Conservation (phyloP, 1,284 basidiomycete species). For the Sanghuangporus baumii region DNA sequence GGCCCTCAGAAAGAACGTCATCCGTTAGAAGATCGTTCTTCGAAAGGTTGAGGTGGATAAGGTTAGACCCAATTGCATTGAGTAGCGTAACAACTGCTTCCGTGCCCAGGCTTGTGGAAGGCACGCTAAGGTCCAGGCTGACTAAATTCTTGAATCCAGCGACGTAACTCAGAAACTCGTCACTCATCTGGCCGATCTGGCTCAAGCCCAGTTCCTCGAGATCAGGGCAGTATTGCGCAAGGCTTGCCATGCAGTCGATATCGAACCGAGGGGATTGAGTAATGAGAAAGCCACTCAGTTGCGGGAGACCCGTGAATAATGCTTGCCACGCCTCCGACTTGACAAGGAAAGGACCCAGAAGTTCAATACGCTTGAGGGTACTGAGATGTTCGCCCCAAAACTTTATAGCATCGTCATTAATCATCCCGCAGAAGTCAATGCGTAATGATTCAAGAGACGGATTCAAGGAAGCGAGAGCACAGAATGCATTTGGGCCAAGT, state of each 20-base stretch:
- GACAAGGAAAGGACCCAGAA: constrained; percentile 89
- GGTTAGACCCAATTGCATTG: constrained; percentile 38
- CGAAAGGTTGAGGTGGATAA: constrained; percentile 60
- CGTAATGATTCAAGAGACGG: constrained; percentile 73
- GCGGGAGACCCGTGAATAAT: constrained; percentile 64
- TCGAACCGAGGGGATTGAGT: constrained; percentile 89
- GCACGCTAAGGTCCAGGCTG: constrained; percentile 58
- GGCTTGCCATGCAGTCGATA: constrained; percentile 56
- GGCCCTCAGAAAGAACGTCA: constrained; percentile 51
- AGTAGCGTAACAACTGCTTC: constrained; percentile 56
- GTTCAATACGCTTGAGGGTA: constrained; percentile 65
- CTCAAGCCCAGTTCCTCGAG: constrained; percentile 72
- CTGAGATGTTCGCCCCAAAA: constrained; percentile 64
- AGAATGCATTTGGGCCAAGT: constrained; percentile 60
- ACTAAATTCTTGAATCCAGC: constrained; percentile 41
- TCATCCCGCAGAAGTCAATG: constrained; percentile 84
- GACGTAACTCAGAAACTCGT: constrained; percentile 56
- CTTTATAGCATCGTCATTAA: constrained; percentile 65
- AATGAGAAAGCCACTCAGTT: constrained; percentile 71
- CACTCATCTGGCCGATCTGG: constrained; percentile 72
- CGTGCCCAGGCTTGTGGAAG: constrained; percentile 48
- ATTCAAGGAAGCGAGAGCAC: constrained; percentile 70
- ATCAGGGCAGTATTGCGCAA: constrained; percentile 58
- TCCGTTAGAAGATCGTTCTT: constrained; percentile 56
- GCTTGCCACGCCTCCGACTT: constrained; percentile 68